phyloP scores from a whole-genome alignment of 192 early-diverging fungal species.

The Coemansia aciculifera region DNA sequence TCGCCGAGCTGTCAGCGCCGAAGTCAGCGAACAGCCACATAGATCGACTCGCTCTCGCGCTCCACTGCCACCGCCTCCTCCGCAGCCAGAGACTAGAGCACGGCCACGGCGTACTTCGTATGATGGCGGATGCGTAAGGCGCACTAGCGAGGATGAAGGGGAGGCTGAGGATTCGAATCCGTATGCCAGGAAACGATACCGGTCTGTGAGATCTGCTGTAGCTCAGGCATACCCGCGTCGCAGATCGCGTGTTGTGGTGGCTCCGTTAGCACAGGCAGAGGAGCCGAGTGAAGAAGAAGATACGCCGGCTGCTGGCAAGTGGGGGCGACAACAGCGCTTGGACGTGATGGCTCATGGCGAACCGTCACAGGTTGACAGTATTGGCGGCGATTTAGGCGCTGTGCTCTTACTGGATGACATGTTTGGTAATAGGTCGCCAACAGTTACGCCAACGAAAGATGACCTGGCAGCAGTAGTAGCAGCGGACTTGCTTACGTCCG shows the following conservation, averaged over 20 bases:
- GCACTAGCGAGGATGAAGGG: slow-evolving; percentile 1
- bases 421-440: slow-evolving; percentile 24
- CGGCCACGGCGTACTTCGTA: slow-evolving; percentile 51
- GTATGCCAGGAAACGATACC: slow-evolving; percentile 46
- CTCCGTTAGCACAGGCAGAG: slow-evolving; percentile 1
- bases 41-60: neutral
- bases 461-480: slow-evolving; percentile 21
- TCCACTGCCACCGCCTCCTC: neutral
- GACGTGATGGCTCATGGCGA: neutral
- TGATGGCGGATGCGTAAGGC: slow-evolving; percentile 13
- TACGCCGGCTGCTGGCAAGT: slow-evolving; percentile 25
- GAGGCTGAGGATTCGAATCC: slow-evolving; percentile 28
- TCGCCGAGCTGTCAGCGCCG: slow-evolving; percentile 38
- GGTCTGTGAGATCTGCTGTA: slow-evolving; percentile 45
- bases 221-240: slow-evolving; percentile 38
- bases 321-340: slow-evolving; percentile 19
- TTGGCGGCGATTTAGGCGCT: slow-evolving; percentile 24
- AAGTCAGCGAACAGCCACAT: slow-evolving; percentile 4
- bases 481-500: slow-evolving; percentile 20
- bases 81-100: neutral
- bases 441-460: slow-evolving; percentile 22
- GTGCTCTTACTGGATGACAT: slow-evolving; percentile 38
- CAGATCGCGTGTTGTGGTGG: neutral
- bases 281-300: neutral
- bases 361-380: neutral